phyloP scores from a whole-genome alignment of 306 rosid genomes.

The Cucumis melo region DNA sequence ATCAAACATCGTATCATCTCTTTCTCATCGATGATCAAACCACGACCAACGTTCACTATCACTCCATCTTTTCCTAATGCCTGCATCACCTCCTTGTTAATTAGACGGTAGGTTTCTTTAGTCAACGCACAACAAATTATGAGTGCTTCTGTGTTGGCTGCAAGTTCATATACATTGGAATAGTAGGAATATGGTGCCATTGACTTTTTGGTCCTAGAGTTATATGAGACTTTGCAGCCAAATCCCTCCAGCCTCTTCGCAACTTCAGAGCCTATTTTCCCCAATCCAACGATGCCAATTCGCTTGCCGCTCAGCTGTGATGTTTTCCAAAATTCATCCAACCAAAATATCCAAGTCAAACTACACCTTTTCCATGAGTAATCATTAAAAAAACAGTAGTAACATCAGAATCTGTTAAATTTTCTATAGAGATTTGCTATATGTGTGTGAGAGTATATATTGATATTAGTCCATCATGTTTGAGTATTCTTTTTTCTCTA shows the following conservation, averaged over 20 bases:
- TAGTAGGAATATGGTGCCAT: constrained; percentile 21
- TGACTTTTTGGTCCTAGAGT: constrained; percentile 28
- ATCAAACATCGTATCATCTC: constrained; percentile 19
- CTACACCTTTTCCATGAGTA: background rate
- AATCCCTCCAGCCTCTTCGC: constrained; percentile 37
- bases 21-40: constrained; percentile 29
- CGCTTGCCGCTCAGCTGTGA: constrained; percentile 28
- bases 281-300: constrained; percentile 43
- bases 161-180: constrained; percentile 26
- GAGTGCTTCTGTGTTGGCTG: constrained; percentile 18
- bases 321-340: background rate
- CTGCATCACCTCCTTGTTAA: constrained; percentile 28
- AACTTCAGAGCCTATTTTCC: constrained; percentile 35
- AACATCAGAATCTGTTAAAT: no score
- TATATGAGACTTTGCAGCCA: constrained; percentile 29
- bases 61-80: constrained; percentile 34
- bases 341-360: background rate
- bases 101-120: constrained; percentile 25
- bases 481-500: no score
- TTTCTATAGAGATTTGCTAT: no score
- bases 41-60: constrained; percentile 36
- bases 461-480: no score
- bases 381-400: background rate
- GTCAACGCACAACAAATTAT: constrained; percentile 36
- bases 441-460: no score